Evolutionary conservation across 2,329 filamentous ascomycete species (phyloP), one percentile per base, ranked within the genome.

Genomic region (Penicillium brevicompactum): DNA sequence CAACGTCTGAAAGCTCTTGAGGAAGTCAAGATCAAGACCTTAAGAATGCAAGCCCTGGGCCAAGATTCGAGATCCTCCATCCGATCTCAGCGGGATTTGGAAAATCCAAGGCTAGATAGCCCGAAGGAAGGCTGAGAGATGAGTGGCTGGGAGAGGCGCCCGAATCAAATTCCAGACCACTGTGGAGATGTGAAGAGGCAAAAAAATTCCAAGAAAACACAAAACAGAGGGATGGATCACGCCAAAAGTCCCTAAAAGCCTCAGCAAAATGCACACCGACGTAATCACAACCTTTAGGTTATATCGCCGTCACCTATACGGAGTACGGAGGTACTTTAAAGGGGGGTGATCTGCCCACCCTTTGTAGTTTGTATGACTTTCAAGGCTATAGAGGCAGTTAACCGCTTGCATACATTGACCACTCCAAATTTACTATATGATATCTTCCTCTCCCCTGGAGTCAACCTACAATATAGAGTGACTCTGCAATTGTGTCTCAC

Each of bases 101-200:
- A 9, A 21, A 24, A 44, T 41, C 38, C 38, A 7, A 21, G 9
- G n/a, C 32, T 51, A 41, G 41, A 37, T 14, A 32, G 44, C 14
- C 27, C 38, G 38, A 41, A n/a, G 16, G 18, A 30, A 24, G 18
- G 18, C 14, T 10, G 37, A 16, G 18, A 52, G 46, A 32, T 56
- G 37, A 60, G 31, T 63, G 62, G 62, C 42, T 56, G 58, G 62
- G 47, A 58, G 54, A 46, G 31, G 53, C 31, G 37, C 40, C 59
- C 57, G 56, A 40, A 56, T 22, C 13, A 11, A 16, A 18, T 46
- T 52, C 49, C 27, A 52, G 49, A 46, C 32, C 49, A 55, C 49
- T 37, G 57, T 55, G 53, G 55, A 55, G 47, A 30, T 27, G 14
- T 43, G 18, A 44, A 34, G n/a, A 24, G 43, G 34, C 34, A n/a